Conservation (phyloP, 306 rosid species). For the Cicer yamashitae region DNA sequence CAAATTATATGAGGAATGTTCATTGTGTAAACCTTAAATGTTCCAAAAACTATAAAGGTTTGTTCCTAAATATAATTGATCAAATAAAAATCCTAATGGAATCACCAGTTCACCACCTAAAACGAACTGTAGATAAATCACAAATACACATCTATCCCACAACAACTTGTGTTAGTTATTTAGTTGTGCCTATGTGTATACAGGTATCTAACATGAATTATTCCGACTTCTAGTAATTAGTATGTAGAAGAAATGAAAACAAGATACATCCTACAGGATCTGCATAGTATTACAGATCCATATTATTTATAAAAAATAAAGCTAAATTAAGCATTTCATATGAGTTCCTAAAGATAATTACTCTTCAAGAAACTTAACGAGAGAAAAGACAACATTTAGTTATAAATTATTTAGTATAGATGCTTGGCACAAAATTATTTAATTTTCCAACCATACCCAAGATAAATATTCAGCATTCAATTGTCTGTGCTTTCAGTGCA, state of each 20-base stretch:
- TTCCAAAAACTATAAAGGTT: not conserved
- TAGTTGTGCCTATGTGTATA: not conserved
- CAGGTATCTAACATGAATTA: not conserved
- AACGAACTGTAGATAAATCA: not conserved
- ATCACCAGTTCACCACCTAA: not conserved
- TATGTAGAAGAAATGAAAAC: not conserved
- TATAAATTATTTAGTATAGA: constrained; percentile 3
- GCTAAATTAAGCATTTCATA: constrained; percentile 17
- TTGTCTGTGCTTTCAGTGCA: constrained; percentile 30
- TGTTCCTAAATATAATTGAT: not conserved
- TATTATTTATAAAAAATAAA: not conserved
- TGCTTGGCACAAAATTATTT: constrained; percentile 21
- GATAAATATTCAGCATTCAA: constrained; percentile 13
- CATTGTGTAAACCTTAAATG: not conserved
- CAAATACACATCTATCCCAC: not conserved
- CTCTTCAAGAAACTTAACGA: not conserved
- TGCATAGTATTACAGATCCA: not conserved
- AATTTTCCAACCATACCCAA: constrained; percentile 5
- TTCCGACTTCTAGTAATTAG: not conserved
- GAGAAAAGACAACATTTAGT: not conserved
- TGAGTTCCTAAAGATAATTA: not conserved
- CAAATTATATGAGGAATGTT: constrained; percentile 4
- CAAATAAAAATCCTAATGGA: not conserved
- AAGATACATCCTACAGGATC: constrained; percentile 5
- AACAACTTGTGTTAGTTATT: not conserved